Conservation (phyloP, 1,284 basidiomycete genomes). For the Ustilago vetiveriae region DNA sequence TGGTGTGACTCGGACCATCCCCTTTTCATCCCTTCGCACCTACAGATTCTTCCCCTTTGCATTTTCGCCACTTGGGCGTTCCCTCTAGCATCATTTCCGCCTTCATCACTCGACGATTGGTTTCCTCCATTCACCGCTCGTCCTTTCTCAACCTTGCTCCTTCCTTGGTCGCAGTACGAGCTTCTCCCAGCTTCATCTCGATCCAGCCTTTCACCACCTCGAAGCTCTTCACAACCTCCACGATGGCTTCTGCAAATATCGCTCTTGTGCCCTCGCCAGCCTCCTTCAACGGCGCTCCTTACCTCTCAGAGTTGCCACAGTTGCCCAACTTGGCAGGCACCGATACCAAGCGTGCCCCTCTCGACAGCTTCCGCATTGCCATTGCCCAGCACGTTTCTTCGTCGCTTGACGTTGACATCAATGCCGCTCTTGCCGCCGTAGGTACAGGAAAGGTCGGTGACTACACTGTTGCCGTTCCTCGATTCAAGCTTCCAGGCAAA, state of each 20-base stretch:
- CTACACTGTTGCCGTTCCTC: slow-evolving; percentile 88
- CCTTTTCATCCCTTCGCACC: background rate
- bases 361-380: slow-evolving; percentile 86
- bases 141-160: slow-evolving; percentile 2
- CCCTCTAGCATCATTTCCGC: slow-evolving; percentile 23
- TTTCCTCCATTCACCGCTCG: slow-evolving; percentile 24
- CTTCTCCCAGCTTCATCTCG: background rate
- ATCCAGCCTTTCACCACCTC: background rate
- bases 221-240: slow-evolving; percentile 25
- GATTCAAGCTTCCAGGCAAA: slow-evolving; percentile 87
- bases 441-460: slow-evolving; percentile 88
- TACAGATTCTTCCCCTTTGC: no score
- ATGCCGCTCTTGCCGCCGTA: slow-evolving; percentile 81
- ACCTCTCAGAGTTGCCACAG: slow-evolving; percentile 61
- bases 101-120: slow-evolving; percentile 25
- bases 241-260: slow-evolving; percentile 39
- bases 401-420: slow-evolving; percentile 71
- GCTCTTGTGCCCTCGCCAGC: slow-evolving; percentile 49
- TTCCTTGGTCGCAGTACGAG: slow-evolving; percentile 9
- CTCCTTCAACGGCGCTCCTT: slow-evolving; percentile 69
- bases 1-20: background rate
- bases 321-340: slow-evolving; percentile 66
- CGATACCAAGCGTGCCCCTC: slow-evolving; percentile 76
- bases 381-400: slow-evolving; percentile 82
- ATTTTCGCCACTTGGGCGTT: slow-evolving; percentile 3